Conservation (phyloP, 805 yeast species). For the Myxozyma sirexii region DNA sequence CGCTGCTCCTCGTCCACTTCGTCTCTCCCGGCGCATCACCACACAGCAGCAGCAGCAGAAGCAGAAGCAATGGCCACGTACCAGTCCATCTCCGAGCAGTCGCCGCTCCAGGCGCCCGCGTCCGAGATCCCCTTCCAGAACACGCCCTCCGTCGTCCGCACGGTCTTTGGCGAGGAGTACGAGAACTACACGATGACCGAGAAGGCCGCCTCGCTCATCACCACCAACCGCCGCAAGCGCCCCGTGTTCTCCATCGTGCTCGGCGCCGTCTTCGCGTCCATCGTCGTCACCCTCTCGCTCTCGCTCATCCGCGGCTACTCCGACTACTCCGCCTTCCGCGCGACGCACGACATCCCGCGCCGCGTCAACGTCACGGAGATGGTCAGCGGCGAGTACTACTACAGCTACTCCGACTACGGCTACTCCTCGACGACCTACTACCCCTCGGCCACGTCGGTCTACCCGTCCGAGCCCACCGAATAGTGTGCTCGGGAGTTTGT, state of each 20-base stretch:
- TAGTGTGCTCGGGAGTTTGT: background rate
- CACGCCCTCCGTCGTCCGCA: slow-evolving; percentile 19
- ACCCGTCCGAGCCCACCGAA: background rate
- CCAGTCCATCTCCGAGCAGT: slow-evolving; percentile 25
- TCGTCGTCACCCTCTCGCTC: slow-evolving; percentile 29
- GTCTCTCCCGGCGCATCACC: too few species aligned
- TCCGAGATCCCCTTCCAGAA: slow-evolving; percentile 21
- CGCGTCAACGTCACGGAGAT: slow-evolving; percentile 33
- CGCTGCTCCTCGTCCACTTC: background rate
- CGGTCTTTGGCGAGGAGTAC: slow-evolving; percentile 31
- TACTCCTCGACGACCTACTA: background rate
- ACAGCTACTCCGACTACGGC: slow-evolving; percentile 8
- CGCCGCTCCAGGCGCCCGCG: slow-evolving; percentile 22
- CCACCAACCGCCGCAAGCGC: slow-evolving; percentile 33
- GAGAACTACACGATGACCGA: slow-evolving; percentile 22
- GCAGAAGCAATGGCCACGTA: slow-evolving; percentile 24
- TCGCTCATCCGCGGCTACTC: slow-evolving; percentile 31
- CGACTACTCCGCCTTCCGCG: slow-evolving; percentile 27
- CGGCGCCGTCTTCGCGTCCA: slow-evolving; percentile 24
- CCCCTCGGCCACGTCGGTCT: slow-evolving; percentile 10
- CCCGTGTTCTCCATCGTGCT: slow-evolving; percentile 30
- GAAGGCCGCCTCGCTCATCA: slow-evolving; percentile 33
- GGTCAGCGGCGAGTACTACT: slow-evolving; percentile 31
- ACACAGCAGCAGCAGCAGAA: too few species aligned
- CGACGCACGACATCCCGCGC: slow-evolving; percentile 31